Base-by-base conservation (phyloP, 345 rosid species). In the Lenwebbia sp. region DNA sequence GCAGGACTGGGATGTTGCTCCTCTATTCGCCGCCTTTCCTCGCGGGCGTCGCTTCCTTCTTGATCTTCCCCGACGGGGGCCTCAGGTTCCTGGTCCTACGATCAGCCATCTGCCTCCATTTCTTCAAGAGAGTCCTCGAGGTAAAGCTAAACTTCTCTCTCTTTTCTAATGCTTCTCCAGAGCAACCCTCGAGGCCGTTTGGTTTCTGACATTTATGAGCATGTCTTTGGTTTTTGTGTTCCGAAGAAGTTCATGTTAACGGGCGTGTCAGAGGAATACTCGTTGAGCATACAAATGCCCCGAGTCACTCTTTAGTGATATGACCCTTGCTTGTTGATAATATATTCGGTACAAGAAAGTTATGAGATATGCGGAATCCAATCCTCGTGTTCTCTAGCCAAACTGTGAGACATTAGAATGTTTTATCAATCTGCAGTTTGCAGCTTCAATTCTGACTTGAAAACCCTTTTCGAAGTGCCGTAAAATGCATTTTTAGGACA, bases 51-150 rank as follows among this genome's bases (percentile, higher is more conserved):
- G 90, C 92, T 83, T 93, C 98, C 87, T 93, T 94, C 86, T 84
- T 83, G 83, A 10, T 92, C 81, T 86, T 94, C 56, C 83, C 84
- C 33, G 89, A 86, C 23, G 89, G 87, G 52, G 89, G 84, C 87
- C 84, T 89, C 83, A 90, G 99, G 88, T 90, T 92, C 87, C 86
- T 91, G 74, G 47, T 93, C 54, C 90, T 95, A 82, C 85, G 84
- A 84, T 92, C 94, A 13, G 92, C 93, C 54, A 88, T 94, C 25
- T 85, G 96, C 82, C 44, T 93, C 85, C 99, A 95, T 91, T 96
- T 95, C 94, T 78, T 95, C 89, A 95, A 95, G 86, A 91, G 99
- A 84, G 57, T 90, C 17, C 82, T 91, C 6, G 96, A 93, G 96
- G 94, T 93, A 81, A 47, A 56, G 76, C 41, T 50, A 22, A 22